Evolutionary conservation across 176 grass and related monocot genomes (phyloP), one percentile per base, ranked within the genome.

Genomic region (Oryza glaberrima): DNA sequence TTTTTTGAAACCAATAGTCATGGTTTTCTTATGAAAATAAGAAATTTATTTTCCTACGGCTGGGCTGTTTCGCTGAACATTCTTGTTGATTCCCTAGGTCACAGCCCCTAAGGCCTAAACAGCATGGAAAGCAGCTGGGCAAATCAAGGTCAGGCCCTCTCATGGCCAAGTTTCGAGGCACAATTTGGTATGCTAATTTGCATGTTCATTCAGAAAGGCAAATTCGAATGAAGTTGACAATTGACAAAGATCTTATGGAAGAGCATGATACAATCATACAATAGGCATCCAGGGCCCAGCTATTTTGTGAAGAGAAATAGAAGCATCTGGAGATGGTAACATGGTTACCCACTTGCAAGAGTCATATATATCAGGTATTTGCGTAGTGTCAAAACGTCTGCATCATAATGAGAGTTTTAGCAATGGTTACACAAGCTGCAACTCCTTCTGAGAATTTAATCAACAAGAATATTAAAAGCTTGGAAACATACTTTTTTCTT

Each of bases 331-430:
- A 56, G 16, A 88, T 67, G 54, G 35, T 52, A 11, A 72, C 28
- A 77, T 73, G 72, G 81, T 72, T 69, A 97, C 95, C 80, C 88
- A 98, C 95, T 98, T 98, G 95, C 92, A 98, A 92, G 95, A 98
- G 76, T 98, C 95, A 78, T 98, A 98, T 70, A 95, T 86, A 86
- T 92, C 95, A 74, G 95, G 93, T 80, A 98, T 95, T 77, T 98
- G 95, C 10, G 95, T 93, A 81, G 92, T 88, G 80, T 98, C 95
- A 80, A 93, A 98, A 78, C 85, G 92, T 61, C 95, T 98, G 91
- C 89, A 93, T 85, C 49, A 65, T 84, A 82, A 65, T 11, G 70
- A 82, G 54, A 88, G 38, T 51, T 41, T 72, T 51, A 7, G 61
- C 51, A 84, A 64, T 80, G 32, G 73, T 90, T 77, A 90, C 32